Percentiles rank a stretch among this genome's conserved stretches.
phyloP scores from a whole-genome alignment of 2,329 filamentous ascomycete genomes.

The Fusarium mundagurra region DNA sequence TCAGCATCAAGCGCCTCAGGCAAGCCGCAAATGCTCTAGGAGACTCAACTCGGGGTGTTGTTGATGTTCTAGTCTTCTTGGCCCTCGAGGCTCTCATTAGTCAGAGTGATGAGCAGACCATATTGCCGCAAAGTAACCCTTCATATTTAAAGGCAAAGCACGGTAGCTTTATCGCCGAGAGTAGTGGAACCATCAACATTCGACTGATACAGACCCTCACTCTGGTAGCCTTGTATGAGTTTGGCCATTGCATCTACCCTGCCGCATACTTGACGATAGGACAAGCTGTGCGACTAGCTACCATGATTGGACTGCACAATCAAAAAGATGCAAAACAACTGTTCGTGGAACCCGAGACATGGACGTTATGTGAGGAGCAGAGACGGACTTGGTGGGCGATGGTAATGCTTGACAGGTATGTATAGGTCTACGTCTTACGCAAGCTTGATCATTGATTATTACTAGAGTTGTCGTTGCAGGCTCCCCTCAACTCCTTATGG shows the following conservation, averaged over 20 bases:
- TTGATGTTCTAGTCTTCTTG: neutral
- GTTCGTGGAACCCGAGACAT: neutral
- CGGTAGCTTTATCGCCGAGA: neutral
- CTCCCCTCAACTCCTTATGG: neutral
- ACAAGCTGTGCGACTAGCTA: neutral
- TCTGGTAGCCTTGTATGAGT: neutral
- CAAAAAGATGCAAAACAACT: neutral
- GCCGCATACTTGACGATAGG: neutral
- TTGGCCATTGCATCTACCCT: neutral
- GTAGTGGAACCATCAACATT: neutral
- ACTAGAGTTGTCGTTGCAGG: neutral
- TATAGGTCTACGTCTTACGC: rapidly evolving
- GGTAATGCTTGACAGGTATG: neutral
- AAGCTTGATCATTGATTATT: neutral
- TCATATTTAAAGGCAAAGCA: neutral
- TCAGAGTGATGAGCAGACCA: neutral
- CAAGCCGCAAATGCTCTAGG: rapidly evolving
- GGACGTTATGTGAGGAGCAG: neutral
- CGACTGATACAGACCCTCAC: neutral
- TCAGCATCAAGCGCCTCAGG: neutral
- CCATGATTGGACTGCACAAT: neutral
- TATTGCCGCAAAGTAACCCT: neutral
- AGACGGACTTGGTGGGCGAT: neutral
- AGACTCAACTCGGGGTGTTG: rapidly evolving
- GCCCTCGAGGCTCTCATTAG: neutral